These are phyloP conservation scores for Boletus bicolor DNA, from an alignment of 768 basidiomycete genomes.

Conservation along the genomic window DNA sequence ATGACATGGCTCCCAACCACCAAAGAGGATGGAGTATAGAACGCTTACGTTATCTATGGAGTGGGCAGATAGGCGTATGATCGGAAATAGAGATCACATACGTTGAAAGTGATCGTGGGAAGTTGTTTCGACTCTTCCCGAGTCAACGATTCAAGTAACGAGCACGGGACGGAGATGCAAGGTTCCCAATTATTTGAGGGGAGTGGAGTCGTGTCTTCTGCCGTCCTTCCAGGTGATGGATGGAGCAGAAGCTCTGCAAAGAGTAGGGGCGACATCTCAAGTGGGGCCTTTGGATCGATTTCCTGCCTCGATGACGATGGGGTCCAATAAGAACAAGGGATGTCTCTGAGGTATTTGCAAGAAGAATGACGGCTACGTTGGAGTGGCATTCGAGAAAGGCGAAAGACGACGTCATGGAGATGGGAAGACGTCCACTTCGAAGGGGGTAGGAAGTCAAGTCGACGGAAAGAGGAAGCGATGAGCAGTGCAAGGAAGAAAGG, in stretches of 20 bases:
- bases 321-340: too few species aligned
- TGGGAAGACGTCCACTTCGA: not conserved
- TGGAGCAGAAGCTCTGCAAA: not conserved
- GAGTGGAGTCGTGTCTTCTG: not conserved
- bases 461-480: not conserved
- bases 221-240: not conserved
- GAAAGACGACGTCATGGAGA: not conserved
- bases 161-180: not conserved
- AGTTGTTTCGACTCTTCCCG: not conserved
- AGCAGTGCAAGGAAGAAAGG: not conserved
- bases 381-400: not conserved
- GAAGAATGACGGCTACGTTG: too few species aligned
- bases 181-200: not conserved
- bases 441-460: not conserved
- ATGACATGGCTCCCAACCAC: too few species aligned
- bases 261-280: too few species aligned
- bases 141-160: not conserved
- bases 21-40: too few species aligned
- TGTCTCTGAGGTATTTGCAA: not conserved
- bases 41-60: not conserved
- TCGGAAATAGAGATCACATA: not conserved
- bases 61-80: slow-evolving; percentile 10
- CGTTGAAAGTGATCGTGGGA: slow-evolving; percentile 8
- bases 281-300: not conserved
- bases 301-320: not conserved